Evolutionary conservation across 129 eudicot genomes (phyloP), one percentile per base, ranked within the genome.

Genomic region (Scalesia atractyloides): DNA sequence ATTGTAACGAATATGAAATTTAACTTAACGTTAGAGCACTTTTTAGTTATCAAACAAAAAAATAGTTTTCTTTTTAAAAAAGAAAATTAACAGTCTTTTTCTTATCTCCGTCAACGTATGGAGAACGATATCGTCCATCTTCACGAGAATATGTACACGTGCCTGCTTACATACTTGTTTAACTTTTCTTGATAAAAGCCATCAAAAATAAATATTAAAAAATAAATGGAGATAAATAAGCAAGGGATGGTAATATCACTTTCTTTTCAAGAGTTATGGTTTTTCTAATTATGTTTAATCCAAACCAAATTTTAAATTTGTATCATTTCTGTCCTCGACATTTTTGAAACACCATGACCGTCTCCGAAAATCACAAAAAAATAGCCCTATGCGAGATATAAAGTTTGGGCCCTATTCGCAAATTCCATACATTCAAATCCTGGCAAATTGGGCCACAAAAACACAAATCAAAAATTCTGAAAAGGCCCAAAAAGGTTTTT

Each of bases 111-210:
- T 62, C 51, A 73, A 37, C 39, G 39, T 12, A 62, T 48, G 63
- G 51, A 62, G 70, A 73, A 49, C 34, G 61, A 46, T 11, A 73
- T 61, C 67, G 2, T 48, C 39, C 59, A 26, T 66, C 80, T 10
- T 15, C 10, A 66, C 73, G 43, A n/a, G 60, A 30, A 68, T 57
- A 39, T 39, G 7, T 39, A 46, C 80, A 17, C 51, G 37, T 56
- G 74, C 37, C 61, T 17, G 9, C 74, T 36, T 56, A 33, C 58
- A 68, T 76, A 65, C 76, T 72, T 33, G 16, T 72, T 16, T 43
- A 75, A 56, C 49, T 66, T 41, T 67, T 67, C 24, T 51, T 19
- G 54, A 18, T 49, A 60, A 48, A 15, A 19, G 4, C 9, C 34
- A 64, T 13, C 64, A 16, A 36, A 11, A 36, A 9, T 8, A 74